These are phyloP conservation scores for Lentinula sp. DNA, from an alignment of 768 basidiomycete genomes.

Conservation along the genomic window DNA sequence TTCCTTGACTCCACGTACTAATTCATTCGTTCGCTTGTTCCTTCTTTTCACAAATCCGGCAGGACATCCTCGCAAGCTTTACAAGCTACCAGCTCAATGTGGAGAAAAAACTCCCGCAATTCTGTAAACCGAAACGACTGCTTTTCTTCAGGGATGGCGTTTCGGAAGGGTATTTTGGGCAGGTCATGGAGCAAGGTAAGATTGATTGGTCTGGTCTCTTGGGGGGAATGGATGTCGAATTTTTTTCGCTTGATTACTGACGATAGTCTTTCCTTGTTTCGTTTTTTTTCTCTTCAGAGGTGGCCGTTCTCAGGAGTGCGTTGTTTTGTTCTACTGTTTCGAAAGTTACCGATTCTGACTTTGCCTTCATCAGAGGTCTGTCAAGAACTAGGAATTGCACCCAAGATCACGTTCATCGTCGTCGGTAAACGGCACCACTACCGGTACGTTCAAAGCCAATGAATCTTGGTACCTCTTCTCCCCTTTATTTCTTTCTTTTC, in stretches of 20 bases:
- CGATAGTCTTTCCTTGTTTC: neutral
- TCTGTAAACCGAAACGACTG: constrained; percentile 33
- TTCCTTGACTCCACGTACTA: neutral
- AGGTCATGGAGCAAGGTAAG: constrained; percentile 8
- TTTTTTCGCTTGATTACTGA: neutral
- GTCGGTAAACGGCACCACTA: constrained; percentile 46
- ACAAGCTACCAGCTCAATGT: constrained; percentile 28
- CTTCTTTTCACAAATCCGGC: neutral
- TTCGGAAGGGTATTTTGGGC: constrained; percentile 9
- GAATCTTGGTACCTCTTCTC: too few relatives aligned
- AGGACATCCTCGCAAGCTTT: constrained; percentile 31
- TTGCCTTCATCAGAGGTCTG: constrained; percentile 35
- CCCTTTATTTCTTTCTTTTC: constrained; percentile 30
- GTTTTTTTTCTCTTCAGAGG: neutral
- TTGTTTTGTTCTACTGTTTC: neutral
- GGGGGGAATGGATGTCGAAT: too few relatives aligned
- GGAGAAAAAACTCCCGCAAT: constrained; percentile 23
- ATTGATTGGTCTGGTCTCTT: neutral
- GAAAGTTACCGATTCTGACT: neutral
- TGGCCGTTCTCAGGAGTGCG: neutral
- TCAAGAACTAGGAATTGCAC: constrained; percentile 28
- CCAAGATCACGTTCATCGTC: constrained; percentile 47
- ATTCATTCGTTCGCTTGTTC: neutral
- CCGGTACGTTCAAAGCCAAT: constrained; percentile 6
- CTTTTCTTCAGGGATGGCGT: constrained; percentile 38